These are phyloP conservation scores for Colletotrichum sp. DNA, from an alignment of 2,329 filamentous ascomycete genomes.

Conservation along the genomic window DNA sequence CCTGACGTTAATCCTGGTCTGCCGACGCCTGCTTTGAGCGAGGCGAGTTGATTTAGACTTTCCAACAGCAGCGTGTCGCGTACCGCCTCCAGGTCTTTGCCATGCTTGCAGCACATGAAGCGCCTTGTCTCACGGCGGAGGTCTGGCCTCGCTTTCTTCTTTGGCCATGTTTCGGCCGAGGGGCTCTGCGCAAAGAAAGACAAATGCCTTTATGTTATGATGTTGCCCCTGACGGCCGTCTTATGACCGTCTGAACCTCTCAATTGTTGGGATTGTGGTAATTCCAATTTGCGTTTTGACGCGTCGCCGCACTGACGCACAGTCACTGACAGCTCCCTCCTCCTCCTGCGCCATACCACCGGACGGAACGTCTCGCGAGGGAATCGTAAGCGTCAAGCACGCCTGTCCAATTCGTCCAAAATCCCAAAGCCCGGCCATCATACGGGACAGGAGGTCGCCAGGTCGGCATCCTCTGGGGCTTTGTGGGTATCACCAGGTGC, in stretches of 20 bases:
- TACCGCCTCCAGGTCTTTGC: not conserved
- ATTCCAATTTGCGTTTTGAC: not conserved
- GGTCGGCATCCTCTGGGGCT: not conserved
- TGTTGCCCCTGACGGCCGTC: not conserved
- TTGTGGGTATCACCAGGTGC: not conserved
- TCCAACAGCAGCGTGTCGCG: not conserved
- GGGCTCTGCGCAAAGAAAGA: not conserved
- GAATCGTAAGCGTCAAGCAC: not conserved
- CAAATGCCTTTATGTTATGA: not conserved
- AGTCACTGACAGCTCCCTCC: not conserved
- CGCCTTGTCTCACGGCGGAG: not conserved
- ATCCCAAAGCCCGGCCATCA: not conserved
- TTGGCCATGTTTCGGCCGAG: not conserved
- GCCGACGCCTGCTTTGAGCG: not conserved
- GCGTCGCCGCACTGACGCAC: not conserved
- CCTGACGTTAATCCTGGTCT: not conserved
- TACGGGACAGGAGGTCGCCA: not conserved
- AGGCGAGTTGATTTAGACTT: not conserved
- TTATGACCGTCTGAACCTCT: not conserved
- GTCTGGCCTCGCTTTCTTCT: not conserved
- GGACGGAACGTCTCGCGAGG: not conserved
- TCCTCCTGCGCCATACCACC: not conserved
- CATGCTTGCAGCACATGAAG: not conserved
- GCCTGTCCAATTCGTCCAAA: not conserved
- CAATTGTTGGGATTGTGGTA: not conserved